Evolutionary conservation across 2,329 filamentous ascomycete species (phyloP), one percentile per base, ranked within the genome.

Genomic region (Fusarium gaditjirri): DNA sequence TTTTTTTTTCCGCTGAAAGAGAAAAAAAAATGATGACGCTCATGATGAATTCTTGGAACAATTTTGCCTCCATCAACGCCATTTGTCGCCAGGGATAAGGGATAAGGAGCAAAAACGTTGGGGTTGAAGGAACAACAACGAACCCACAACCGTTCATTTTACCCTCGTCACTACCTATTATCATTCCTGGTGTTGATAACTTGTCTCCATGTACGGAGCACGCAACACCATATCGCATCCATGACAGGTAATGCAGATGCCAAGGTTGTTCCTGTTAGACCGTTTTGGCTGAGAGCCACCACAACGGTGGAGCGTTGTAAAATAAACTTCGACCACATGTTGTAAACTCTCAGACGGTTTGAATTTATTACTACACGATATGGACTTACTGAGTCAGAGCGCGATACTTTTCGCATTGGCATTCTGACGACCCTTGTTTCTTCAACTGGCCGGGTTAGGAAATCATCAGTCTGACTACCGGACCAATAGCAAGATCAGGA

Each of bases 21-120:
- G 5, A 25, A 25, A 25, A 39, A 53, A 55, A 16, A 16, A 39
- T n/a, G 38, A 68, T 52, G 25, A 35, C 50, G 36, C 63, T 53
- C 35, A 64, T 43, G 58, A 69, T 29, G 50, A 69, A 14, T 64
- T 10, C 16, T 46, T 17, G 43, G 10, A 33, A 41, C 29, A 44
- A 39, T 57, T 61, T 46, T 23, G 41, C 17, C 41, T 44, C 27
- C 35, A 53, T 17, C 44, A 27, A 41, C 27, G 35, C 49, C 49
- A 41, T 41, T 27, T 53, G 25, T 33, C 49, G 19, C 49, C 33
- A 27, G 29, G 49, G 49, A 33, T 39, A 21, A 39, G 33, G 11
- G 29, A 3, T 31, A 27, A 38, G 49, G 33, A 27, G 17, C 13
- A 33, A 50, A 33, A 23, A 25, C 27, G 49, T 29, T 53, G 35